A percentile compares a stretch with the other conserved stretches of the same genome.
These are phyloP conservation scores for Trichoderma pleuroti DNA, from an alignment of 2,329 filamentous ascomycete species.

Conservation along the genomic window DNA sequence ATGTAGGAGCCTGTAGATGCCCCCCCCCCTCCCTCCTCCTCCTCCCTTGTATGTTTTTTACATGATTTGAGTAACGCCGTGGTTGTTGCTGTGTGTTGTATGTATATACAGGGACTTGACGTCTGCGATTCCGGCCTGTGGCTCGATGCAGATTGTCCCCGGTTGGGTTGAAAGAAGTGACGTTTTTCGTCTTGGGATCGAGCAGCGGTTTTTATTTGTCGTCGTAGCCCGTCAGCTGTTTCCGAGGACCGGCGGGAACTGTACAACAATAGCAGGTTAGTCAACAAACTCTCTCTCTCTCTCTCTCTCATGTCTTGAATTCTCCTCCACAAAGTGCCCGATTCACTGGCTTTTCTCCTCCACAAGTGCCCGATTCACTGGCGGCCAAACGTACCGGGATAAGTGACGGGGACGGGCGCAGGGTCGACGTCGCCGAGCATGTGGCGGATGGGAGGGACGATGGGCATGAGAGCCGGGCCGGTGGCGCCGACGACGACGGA, in stretches of 20 bases:
- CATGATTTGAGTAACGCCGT: constrained; percentile 13
- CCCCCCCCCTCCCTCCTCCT: neutral
- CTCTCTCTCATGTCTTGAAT: constrained; percentile 3
- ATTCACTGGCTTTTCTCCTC: too few species aligned
- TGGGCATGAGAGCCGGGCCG: constrained; percentile 67
- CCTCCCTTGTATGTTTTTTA: neutral
- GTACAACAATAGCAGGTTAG: neutral
- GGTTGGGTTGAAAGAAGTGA: neutral
- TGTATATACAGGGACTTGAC: constrained; percentile 8
- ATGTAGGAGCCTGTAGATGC: neutral
- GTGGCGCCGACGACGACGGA: constrained; percentile 69
- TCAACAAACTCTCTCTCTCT: neutral
- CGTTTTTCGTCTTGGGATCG: neutral
- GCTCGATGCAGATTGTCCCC: neutral
- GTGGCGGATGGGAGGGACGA: constrained; percentile 70
- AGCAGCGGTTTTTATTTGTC: constrained; percentile 41
- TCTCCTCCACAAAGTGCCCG: neutral
- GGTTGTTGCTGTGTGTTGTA: neutral
- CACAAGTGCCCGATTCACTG: neutral
- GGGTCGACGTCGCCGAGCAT: constrained; percentile 71
- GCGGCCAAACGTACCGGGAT: constrained; percentile 69
- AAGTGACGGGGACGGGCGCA: constrained; percentile 76
- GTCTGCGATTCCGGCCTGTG: neutral
- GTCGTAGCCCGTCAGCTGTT: constrained; percentile 58
- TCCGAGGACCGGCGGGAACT: constrained; percentile 59